Evolutionary conservation across 169 alveolate genomes (phyloP).

Genomic region (Amoebophrya sp.): DNA sequence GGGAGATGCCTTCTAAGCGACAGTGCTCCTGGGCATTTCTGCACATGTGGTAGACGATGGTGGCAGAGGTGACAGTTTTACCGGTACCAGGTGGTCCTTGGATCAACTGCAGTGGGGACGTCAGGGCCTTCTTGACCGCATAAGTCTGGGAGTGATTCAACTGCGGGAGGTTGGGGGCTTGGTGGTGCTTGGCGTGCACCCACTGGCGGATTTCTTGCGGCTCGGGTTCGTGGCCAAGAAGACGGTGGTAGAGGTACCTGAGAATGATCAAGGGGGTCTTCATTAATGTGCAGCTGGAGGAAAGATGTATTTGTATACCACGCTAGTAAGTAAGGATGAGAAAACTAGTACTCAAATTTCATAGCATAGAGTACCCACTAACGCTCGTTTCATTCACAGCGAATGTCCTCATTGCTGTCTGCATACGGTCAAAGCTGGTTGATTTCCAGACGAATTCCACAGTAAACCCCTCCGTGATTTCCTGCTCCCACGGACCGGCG

Average conservation of each 20-base stretch:
- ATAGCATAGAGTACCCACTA: not conserved
- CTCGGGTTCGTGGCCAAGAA: not conserved
- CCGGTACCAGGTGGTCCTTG: constrained; percentile 98
- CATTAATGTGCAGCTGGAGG: no score
- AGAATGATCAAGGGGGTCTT: no score
- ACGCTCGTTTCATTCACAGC: constrained; percentile 44
- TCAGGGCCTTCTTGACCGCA: constrained; percentile 82
- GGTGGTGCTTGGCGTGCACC: constrained; percentile 52
- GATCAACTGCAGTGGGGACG: constrained; percentile 75
- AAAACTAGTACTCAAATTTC: not conserved
- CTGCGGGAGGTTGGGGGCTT: constrained; percentile 87
- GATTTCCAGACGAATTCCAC: constrained; percentile 88
- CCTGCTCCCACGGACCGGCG: constrained; percentile 57
- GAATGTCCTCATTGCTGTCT: constrained; percentile 62
- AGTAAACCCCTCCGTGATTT: constrained; percentile 55
- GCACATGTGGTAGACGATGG: constrained; percentile 81
- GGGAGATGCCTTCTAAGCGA: not conserved
- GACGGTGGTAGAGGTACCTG: constrained; percentile 15
- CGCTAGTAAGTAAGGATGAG: no score
- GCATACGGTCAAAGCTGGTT: constrained; percentile 87
- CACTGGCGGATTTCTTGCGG: not conserved
- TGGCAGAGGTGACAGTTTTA: constrained; percentile 88
- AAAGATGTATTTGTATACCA: no score
- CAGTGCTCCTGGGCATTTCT: constrained; percentile 57
- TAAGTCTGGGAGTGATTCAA: constrained; percentile 78